Evolutionary conservation across 306 rosid species (phyloP).

Genomic region (Sechiopsis laciniata): DNA sequence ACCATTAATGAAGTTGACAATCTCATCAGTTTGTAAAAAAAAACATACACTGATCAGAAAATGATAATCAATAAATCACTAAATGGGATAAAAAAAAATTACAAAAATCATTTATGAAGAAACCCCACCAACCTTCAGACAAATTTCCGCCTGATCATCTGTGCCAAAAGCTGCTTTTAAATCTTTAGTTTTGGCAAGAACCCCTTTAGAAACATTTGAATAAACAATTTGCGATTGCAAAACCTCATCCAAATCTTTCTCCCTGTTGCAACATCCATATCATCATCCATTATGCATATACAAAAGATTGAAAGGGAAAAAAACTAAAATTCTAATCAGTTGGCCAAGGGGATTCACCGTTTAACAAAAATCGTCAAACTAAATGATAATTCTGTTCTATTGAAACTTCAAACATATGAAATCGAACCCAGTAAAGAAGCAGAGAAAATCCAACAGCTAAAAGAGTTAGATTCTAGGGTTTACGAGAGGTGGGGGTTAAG

Average conservation of each 20-base stretch:
- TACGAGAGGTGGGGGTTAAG: no score
- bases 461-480: no score
- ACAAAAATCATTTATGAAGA: background rate
- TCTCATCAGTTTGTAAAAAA: constrained; percentile 2
- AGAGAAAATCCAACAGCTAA: no score
- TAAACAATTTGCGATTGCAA: constrained; percentile 82
- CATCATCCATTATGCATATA: no score
- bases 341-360: no score
- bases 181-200: constrained; percentile 86
- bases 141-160: constrained; percentile 64
- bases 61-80: background rate
- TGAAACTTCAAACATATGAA: no score
- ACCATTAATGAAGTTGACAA: background rate
- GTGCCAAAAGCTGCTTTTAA: constrained; percentile 67
- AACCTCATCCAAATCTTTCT: constrained; percentile 88
- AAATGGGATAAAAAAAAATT: background rate
- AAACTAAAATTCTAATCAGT: no score
- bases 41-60: background rate
- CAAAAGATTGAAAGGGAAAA: no score
- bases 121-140: constrained; percentile 57
- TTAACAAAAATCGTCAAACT: no score
- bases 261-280: constrained; percentile 43
- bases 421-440: no score
- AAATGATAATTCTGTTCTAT: no score
- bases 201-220: constrained; percentile 87